Conservation (phyloP, 2,329 filamentous ascomycete genomes). For the Botrytis porri region DNA sequence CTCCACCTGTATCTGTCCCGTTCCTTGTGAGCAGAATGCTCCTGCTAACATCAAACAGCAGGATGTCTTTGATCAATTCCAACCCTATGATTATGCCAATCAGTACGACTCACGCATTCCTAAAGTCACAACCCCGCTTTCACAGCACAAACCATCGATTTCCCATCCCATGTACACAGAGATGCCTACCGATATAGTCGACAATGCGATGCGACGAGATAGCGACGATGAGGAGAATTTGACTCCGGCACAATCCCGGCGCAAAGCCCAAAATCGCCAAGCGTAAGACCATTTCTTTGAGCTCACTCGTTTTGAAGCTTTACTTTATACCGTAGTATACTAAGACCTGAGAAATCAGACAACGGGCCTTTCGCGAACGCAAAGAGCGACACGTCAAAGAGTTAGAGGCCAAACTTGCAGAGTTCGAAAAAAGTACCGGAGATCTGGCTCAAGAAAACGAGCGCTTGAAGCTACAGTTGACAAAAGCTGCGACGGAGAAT, state of each 20-base stretch:
- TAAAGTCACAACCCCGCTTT: conserved; percentile 32
- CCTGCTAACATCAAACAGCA: conserved; percentile 31
- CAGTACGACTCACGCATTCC: conserved; percentile 26
- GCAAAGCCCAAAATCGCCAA: conserved; percentile 70
- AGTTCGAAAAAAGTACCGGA: conserved; percentile 70
- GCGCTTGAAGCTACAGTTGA: conserved; percentile 76
- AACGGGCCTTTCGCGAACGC: conserved; percentile 92
- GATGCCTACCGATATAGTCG: conserved; percentile 30
- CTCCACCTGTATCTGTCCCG: conserved; percentile 39
- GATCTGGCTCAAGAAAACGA: conserved; percentile 80
- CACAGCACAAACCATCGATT: conserved; percentile 33
- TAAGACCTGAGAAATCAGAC: conserved; percentile 50
- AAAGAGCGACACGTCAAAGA: conserved; percentile 95
- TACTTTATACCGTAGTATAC: background rate
- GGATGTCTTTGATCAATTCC: conserved; percentile 36
- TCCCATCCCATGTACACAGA: conserved; percentile 32
- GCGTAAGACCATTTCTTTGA: conserved; percentile 54
- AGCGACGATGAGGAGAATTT: conserved; percentile 51
- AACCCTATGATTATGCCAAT: conserved; percentile 34
- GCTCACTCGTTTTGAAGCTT: conserved; percentile 5
- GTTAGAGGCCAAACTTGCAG: conserved; percentile 79
- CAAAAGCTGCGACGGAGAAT: conserved; percentile 84
- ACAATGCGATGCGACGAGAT: conserved; percentile 31
- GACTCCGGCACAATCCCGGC: conserved; percentile 54
- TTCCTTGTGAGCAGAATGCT: background rate